These are phyloP conservation scores for Plasmodium ovale DNA, from an alignment of 169 alveolate genomes.

Conservation along the genomic window DNA sequence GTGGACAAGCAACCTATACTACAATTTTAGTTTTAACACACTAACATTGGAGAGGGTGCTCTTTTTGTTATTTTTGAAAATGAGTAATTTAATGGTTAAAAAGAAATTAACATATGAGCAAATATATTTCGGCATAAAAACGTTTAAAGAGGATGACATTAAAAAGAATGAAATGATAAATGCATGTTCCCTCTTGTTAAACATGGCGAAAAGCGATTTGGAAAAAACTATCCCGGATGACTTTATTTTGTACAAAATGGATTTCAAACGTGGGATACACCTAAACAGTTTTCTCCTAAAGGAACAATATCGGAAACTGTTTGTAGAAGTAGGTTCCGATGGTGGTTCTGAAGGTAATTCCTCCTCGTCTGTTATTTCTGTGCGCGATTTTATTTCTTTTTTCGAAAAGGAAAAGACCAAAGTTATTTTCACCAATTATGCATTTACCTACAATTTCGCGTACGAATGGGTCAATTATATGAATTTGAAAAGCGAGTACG, in stretches of 20 bases:
- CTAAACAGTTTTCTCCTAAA: slow-evolving; percentile 33
- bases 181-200: slow-evolving; percentile 50
- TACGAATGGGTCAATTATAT: slow-evolving; percentile 64
- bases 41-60: slow-evolving; percentile 35
- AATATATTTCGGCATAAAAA: slow-evolving; percentile 67
- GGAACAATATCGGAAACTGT: background rate
- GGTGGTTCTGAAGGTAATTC: background rate
- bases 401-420: slow-evolving; percentile 27
- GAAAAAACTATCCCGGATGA: slow-evolving; percentile 51
- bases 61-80: slow-evolving; percentile 45
- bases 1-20: background rate
- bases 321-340: background rate
- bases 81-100: slow-evolving; percentile 32
- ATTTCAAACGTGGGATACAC: slow-evolving; percentile 29
- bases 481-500: slow-evolving; percentile 18
- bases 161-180: slow-evolving; percentile 57
- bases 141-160: slow-evolving; percentile 27
- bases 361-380: slow-evolving; percentile 7
- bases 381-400: slow-evolving; percentile 18
- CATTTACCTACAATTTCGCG: slow-evolving; percentile 31
- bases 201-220: slow-evolving; percentile 3
- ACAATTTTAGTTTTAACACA: slow-evolving; percentile 19
- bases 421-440: slow-evolving; percentile 36
- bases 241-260: slow-evolving; percentile 43
- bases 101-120: slow-evolving; percentile 34